Base-by-base conservation (phyloP, 2,329 filamentous ascomycete species). In the Aspergillus sp. region DNA sequence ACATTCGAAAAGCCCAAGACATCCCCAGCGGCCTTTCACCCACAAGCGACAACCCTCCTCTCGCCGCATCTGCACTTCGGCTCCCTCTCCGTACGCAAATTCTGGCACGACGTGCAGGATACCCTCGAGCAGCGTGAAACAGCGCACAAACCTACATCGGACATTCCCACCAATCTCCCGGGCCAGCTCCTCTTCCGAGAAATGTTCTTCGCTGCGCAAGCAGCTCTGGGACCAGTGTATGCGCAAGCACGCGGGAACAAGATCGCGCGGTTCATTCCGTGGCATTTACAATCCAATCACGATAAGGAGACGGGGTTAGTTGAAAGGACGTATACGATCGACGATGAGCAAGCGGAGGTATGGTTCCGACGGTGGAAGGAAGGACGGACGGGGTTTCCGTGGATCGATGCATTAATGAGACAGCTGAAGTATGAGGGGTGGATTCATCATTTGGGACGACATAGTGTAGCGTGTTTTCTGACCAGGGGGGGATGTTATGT, bases 191-290 rank as follows among this genome's bases (percentile, higher is more conserved):
- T 92, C 10, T 93, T 93, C 73, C 83, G 90, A 15, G 90, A 93
- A 71, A 93, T 93, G 90, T 93, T 92, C 74, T 92, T 93, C 67
- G 89, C 85, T 13, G 89, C 90, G 0, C 89, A 93, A 71, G 89
- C 89, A 0, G 82, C 85, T 0, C 77, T 92, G 1, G 90, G 90
- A 0, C 80, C 83, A 32, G 68, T 78, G 0, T 92, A 91, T 66
- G 80, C 78, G 1, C 89, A 91, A 68, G 88, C 88, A 0, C 78
- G 84, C 52, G 84, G 84, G 38, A 93, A 93, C 68, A 74, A 82
- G 0, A 78, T 88, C 64, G 89, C 85, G 41, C 83, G 89, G n/a
- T 92, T 92, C 74, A 85, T 93, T 13, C 89, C 89, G 4, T 93
- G 90, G 90, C 89, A 92, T 69, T 77, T 93, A 1, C 89, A 87